A percentile compares a stretch with the other conserved stretches of the same genome.
Evolutionary conservation across 768 basidiomycete species (phyloP).

Genomic region (Polyporus arcularius): DNA sequence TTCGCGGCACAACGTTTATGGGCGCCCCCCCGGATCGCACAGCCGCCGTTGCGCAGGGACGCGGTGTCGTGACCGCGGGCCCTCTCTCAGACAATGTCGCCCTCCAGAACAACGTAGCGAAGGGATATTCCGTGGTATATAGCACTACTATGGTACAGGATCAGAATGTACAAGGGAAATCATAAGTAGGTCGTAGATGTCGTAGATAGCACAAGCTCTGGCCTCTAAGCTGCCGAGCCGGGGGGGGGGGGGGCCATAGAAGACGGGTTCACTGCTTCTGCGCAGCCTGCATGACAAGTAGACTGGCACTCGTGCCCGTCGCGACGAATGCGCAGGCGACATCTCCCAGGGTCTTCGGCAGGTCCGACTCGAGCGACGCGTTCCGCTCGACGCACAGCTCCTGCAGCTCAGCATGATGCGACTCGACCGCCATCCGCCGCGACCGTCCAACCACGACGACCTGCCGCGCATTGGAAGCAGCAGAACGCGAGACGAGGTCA

Average conservation of each 20-base stretch:
- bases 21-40: conserved; percentile 1
- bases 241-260: background rate
- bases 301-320: conserved; percentile 47
- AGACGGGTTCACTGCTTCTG: background rate
- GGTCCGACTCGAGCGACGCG: conserved; percentile 50
- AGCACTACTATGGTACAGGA: background rate
- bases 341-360: conserved; percentile 76
- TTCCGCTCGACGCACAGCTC: conserved; percentile 44
- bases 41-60: background rate
- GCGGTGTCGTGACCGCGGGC: conserved; percentile 11
- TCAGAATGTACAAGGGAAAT: background rate
- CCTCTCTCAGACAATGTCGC: background rate
- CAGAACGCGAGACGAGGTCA: conserved; percentile 38
- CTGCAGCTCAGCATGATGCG: conserved; percentile 60
- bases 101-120: background rate
- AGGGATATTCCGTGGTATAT: background rate
- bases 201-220: no score
- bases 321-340: conserved; percentile 70
- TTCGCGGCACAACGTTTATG: conserved; percentile 2
- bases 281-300: conserved; percentile 58
- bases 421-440: conserved; percentile 63
- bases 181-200: background rate
- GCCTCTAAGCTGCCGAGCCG: no score
- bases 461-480: conserved; percentile 22
- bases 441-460: conserved; percentile 76